Evolutionary conservation across 1,284 basidiomycete species (phyloP), one percentile per base, ranked within the genome.

Genomic region (Sparassis latifolia): DNA sequence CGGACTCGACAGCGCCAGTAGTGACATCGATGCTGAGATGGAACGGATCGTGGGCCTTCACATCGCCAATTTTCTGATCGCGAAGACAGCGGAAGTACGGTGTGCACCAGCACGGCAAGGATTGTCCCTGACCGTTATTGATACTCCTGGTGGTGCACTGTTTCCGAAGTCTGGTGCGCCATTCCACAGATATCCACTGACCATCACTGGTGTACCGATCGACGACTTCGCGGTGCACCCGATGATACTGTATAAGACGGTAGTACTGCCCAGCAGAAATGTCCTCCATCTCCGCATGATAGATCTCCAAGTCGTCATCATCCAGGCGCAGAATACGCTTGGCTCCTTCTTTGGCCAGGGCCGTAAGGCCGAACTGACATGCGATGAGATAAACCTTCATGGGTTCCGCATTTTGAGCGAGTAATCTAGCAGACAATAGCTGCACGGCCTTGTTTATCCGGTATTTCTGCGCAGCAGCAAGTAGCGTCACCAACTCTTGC

Each of bases 371-470:
- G 28, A 38, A 39, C 6, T 20, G 50, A n/a, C 6, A 33, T 5
- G 50, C 45, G 28, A 47, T 33, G 28, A 45, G 29, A 45, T 51
- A 51, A 2, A 31, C 45, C 32, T 20, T 3, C n/a, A 47, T 33
- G 20, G 50, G 46, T 12, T 47, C 33, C 38, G n/a, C 32, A 30
- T 38, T 31, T 37, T 10, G 2, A 37, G 9, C 3, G 10, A 42
- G 4, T 33, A 38, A 10, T 32, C 35, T 7, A 20, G 38, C 10
- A 27, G 10, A 3, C 29, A 45, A 10, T 6, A 27, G 9, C 12
- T 45, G 10, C 4, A 48, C 10, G 42, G 29, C 37, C 6, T 45
- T 42, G 10, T 44, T n/a, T 33, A 50, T 44, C 27, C 33, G 28
- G 35, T 50, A 50, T 32, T 44, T 45, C n/a, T 6, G 33, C 27